These are phyloP conservation scores for Ajuga reptans DNA, from an alignment of 305 asterid genomes.

Conservation along the genomic window DNA sequence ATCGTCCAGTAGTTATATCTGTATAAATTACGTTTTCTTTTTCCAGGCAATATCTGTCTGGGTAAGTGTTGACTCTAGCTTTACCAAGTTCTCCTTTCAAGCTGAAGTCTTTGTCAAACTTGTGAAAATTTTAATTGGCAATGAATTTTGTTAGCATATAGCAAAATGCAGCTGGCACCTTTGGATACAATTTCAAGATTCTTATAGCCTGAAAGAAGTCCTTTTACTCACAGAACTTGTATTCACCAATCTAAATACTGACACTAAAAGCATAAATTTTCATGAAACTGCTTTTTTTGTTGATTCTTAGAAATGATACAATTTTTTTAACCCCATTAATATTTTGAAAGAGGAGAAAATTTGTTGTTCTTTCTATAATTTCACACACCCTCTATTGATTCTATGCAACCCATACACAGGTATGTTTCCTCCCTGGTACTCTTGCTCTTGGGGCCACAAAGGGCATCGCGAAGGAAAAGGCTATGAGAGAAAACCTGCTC, in stretches of 20 bases:
- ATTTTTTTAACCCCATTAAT: neutral
- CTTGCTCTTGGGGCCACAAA: constrained; percentile 98
- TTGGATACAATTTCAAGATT: neutral
- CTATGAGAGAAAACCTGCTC: constrained; percentile 62
- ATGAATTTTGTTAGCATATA: neutral
- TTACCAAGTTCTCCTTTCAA: neutral
- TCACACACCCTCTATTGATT: constrained; percentile 14
- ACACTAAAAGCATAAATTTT: neutral
- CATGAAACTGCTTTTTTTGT: neutral
- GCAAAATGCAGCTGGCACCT: neutral
- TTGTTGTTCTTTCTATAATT: neutral
- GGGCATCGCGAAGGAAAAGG: constrained; percentile 64
- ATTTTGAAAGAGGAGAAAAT: constrained; percentile 1
- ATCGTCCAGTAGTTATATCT: neutral
- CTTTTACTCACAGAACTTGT: neutral
- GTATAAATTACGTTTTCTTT: neutral
- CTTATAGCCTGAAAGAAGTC: neutral
- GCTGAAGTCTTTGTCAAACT: neutral
- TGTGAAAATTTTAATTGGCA: neutral
- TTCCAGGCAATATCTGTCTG: neutral
- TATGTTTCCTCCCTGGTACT: constrained; percentile 91
- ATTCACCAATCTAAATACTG: neutral
- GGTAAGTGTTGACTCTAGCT: neutral
- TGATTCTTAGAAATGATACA: neutral
- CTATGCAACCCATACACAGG: constrained; percentile 32